Conservation (phyloP, 768 basidiomycete species). For the Suillus bovinus region DNA sequence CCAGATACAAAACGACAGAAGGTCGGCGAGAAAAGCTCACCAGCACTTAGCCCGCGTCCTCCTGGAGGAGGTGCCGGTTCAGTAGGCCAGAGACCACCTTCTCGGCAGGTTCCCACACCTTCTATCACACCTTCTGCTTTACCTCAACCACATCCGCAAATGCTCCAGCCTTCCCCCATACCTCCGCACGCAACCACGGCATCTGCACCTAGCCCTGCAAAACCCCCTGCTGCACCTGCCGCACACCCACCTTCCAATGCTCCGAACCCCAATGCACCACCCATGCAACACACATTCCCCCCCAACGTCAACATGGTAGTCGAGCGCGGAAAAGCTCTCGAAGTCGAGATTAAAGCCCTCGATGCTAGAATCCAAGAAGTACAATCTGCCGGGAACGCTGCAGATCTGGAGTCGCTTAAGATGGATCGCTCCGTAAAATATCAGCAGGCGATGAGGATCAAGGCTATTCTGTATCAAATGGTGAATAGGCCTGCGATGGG, state of each 20-base stretch:
- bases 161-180: slow-evolving; percentile 14
- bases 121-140: neutral
- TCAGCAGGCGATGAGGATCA: slow-evolving; percentile 16
- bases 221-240: slow-evolving; percentile 23
- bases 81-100: slow-evolving; percentile 3
- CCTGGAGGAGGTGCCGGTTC: slow-evolving; percentile 4
- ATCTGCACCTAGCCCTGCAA: slow-evolving; percentile 19
- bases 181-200: slow-evolving; percentile 21
- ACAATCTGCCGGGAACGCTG: slow-evolving; percentile 21
- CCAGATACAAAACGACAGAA: slow-evolving; percentile 49
- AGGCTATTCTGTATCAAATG: slow-evolving; percentile 7
- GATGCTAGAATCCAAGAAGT: slow-evolving; percentile 20
- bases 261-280: slow-evolving; percentile 9
- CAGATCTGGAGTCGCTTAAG: slow-evolving; percentile 16
- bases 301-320: slow-evolving; percentile 18
- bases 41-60: slow-evolving; percentile 1
- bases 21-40: slow-evolving; percentile 10
- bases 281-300: neutral
- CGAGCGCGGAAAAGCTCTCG: slow-evolving; percentile 22
- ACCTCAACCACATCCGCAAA: slow-evolving; percentile 8
- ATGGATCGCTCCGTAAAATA: slow-evolving; percentile 11
- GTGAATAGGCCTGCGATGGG: neutral
- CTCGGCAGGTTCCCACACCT: slow-evolving; percentile 5
- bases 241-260: slow-evolving; percentile 21
- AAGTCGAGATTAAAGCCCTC: slow-evolving; percentile 16